A percentile compares a stretch with the other conserved stretches of the same genome.
Conservation (phyloP, 257 asterid genomes). For the Jasminum sambac region DNA sequence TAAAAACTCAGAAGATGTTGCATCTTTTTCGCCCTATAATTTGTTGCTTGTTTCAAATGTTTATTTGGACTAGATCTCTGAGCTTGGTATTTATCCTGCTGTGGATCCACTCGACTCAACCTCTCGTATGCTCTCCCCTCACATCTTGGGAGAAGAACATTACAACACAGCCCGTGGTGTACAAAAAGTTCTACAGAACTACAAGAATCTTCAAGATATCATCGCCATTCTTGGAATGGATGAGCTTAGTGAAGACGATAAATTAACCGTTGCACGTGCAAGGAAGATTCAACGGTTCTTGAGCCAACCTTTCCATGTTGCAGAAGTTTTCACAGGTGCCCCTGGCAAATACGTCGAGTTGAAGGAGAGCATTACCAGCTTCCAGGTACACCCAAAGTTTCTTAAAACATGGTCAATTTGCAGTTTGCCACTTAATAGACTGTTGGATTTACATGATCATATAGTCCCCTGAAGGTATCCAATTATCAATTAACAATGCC, state of each 20-base stretch:
- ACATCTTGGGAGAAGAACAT: slow-evolving; percentile 92
- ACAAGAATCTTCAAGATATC: slow-evolving; percentile 98
- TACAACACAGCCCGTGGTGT: slow-evolving; percentile 99
- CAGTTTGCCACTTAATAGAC: background rate
- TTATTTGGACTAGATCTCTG: slow-evolving; percentile 68
- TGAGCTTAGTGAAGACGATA: slow-evolving; percentile 98
- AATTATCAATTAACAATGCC: too few relatives aligned
- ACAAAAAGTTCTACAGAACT: slow-evolving; percentile 91
- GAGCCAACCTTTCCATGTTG: slow-evolving; percentile 99
- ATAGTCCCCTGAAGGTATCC: background rate
- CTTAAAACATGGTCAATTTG: background rate
- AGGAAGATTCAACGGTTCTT: slow-evolving; percentile 83
- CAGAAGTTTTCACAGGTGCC: slow-evolving; percentile 99
- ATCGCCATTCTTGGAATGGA: slow-evolving; percentile 99
- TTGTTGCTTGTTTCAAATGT: slow-evolving; percentile 7
- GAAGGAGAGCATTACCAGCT: slow-evolving; percentile 89
- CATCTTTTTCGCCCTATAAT: background rate
- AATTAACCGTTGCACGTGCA: slow-evolving; percentile 98
- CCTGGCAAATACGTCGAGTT: slow-evolving; percentile 94
- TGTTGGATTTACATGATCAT: background rate
- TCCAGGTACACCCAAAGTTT: slow-evolving; percentile 68
- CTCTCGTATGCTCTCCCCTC: slow-evolving; percentile 98
- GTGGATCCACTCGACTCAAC: slow-evolving; percentile 97
- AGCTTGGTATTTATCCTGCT: slow-evolving; percentile 99
- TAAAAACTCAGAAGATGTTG: slow-evolving; percentile 11